phyloP scores from a whole-genome alignment of 495 filamentous ascomycete species.

The Sabuloglossum arenarium region DNA sequence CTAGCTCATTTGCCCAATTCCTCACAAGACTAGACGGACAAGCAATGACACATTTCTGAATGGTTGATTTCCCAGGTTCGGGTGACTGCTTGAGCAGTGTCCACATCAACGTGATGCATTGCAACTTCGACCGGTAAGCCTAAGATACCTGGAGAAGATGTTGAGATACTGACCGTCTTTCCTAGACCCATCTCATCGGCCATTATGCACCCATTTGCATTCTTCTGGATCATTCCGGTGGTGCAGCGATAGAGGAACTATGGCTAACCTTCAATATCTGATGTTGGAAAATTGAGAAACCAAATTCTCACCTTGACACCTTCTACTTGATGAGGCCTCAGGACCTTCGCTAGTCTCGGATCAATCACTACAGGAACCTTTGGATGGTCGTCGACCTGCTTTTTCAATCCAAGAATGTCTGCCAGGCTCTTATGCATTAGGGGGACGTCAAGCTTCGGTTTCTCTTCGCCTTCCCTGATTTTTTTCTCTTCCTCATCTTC shows the following conservation, averaged over 20 bases:
- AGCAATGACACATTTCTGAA: constrained; percentile 97
- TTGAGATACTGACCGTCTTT: constrained; percentile 45
- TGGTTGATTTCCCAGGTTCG: constrained; percentile 78
- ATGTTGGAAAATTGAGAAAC: neutral
- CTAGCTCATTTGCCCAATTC: constrained; percentile 91
- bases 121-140: constrained; percentile 5
- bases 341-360: constrained; percentile 70
- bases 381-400: constrained; percentile 61
- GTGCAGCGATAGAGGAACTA: constrained; percentile 83
- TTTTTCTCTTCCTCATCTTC: constrained; percentile 28
- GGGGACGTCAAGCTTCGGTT: constrained; percentile 50
- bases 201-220: constrained; percentile 97
- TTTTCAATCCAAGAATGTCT: constrained; percentile 89
- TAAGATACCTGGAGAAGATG: neutral
- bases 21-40: constrained; percentile 91
- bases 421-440: constrained; percentile 84
- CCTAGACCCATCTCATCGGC: constrained; percentile 97
- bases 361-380: constrained; percentile 96
- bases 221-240: constrained; percentile 81
- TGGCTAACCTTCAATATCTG: neutral
- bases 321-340: constrained; percentile 93
- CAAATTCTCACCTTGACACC: constrained; percentile 54
- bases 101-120: constrained; percentile 67
- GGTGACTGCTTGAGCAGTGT: constrained; percentile 89
- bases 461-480: constrained; percentile 29